Base-by-base conservation (phyloP, 2,329 filamentous ascomycete species). In the Pyricularia sp. region DNA sequence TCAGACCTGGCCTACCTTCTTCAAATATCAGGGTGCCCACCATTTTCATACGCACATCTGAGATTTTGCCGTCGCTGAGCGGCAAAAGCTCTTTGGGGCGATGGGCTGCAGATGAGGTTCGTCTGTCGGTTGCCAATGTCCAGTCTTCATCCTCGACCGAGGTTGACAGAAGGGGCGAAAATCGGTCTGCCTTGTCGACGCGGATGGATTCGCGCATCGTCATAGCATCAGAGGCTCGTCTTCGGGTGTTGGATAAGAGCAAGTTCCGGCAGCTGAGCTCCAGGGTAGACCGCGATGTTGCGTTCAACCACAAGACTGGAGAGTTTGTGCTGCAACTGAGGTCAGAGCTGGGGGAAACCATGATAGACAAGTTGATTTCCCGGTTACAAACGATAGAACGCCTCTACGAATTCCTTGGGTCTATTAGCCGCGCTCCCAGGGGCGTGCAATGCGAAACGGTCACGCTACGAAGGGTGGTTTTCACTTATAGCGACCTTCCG, bases 341-440 rank as follows among this genome's bases (percentile, higher is more conserved):
- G 10, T 82, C 84, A 0, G 76, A 78, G 1, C 82, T 88, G 60
- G 87, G 87, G 24, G 76, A 79, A 60, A 78, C 85, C 0, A 79
- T 88, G 16, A 74, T 91, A 4, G 78, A 81, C 4, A 76, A 79
- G n/a, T 78, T 92, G 24, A 78, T 80, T 67, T 78, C 81, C 63
- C 81, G 86, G 31, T 78, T 92, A 60, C 82, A 84, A 68, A 83
- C 86, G 13, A 83, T 94, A 65, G 85, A 89, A 70, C 84, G 88
- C 24, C 80, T 94, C 31, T 86, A 91, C 53, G 82, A 83, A 59
- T 90, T 90, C 70, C 79, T 91, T 30, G 82, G 86, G 60, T 85
- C 87, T 1, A 82, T 93, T 67, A 78, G 84, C 65, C 77, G 79
- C 67, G 79, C 83, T 68, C 77, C 78, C 61, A 79, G 79, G 19